Conservation (phyloP, 2,329 filamentous ascomycete genomes). For the Curvularia hawaiiensis region DNA sequence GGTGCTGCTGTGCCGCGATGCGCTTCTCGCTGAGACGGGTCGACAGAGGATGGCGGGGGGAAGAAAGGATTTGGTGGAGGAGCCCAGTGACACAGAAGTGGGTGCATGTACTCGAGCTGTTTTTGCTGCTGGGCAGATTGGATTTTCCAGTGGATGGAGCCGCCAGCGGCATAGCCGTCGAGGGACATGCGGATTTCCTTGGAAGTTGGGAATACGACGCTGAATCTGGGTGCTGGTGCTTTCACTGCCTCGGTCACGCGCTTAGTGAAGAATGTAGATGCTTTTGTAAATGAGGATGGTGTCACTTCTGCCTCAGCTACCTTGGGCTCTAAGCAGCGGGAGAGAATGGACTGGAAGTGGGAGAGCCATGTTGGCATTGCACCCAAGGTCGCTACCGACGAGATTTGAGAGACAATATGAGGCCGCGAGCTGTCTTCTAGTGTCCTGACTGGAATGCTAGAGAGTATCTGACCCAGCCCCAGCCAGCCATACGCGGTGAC, state of each 20-base stretch:
- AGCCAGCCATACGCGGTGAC: slow-evolving; percentile 77
- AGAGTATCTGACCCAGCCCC: slow-evolving; percentile 66
- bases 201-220: slow-evolving; percentile 79
- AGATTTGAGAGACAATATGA: slow-evolving; percentile 67
- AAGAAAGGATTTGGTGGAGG: not conserved
- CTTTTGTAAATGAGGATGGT: slow-evolving; percentile 3
- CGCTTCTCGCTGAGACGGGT: slow-evolving; percentile 23
- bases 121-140: slow-evolving; percentile 72
- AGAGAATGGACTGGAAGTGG: slow-evolving; percentile 52
- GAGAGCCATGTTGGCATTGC: slow-evolving; percentile 73
- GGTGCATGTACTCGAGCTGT: slow-evolving; percentile 74
- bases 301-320: not conserved
- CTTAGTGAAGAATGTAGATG: slow-evolving; percentile 20
- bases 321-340: slow-evolving; percentile 12
- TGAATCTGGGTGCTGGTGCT: slow-evolving; percentile 62
- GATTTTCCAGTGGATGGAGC: slow-evolving; percentile 81
- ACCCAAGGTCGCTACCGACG: slow-evolving; percentile 81
- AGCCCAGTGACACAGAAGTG: slow-evolving; percentile 77
- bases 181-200: slow-evolving; percentile 77
- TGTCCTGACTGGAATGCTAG: slow-evolving; percentile 49
- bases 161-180: slow-evolving; percentile 78
- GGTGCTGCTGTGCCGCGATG: slow-evolving; percentile 69
- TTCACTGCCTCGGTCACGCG: not conserved
- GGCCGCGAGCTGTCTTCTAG: slow-evolving; percentile 38
- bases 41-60: not conserved